phyloP scores from a whole-genome alignment of 2,329 filamentous ascomycete species.

The Triangularia verruculosa region DNA sequence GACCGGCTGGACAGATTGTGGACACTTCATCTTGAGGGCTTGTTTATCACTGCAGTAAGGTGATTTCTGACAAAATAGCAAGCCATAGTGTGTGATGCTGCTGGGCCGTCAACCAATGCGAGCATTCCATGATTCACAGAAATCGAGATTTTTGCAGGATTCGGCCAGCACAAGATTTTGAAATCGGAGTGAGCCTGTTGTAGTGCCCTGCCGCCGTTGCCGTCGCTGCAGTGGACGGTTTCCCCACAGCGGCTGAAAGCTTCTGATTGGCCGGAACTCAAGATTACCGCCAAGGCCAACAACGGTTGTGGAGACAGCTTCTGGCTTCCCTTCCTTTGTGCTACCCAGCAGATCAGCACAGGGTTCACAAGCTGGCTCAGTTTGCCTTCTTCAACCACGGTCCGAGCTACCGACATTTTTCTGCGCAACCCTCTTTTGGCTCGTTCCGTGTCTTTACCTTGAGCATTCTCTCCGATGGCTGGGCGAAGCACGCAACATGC shows the following conservation, averaged over 20 bases:
- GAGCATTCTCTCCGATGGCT: not conserved
- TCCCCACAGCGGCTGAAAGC: not conserved
- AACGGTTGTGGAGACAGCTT: not conserved
- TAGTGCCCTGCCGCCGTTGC: not conserved
- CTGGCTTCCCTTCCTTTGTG: not conserved
- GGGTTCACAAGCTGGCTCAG: not conserved
- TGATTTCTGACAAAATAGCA: not conserved
- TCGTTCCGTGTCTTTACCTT: not conserved
- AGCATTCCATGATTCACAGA: conserved; percentile 22
- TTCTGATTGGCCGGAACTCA: conserved; percentile 1
- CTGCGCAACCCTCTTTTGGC: conserved; percentile 1
- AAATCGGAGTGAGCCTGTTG: conserved; percentile 3
- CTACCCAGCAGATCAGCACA: not conserved
- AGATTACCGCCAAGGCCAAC: not conserved
- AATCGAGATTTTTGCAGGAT: conserved; percentile 7
- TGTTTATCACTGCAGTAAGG: not conserved
- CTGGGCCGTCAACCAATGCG: conserved; percentile 10
- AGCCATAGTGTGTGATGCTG: not conserved
- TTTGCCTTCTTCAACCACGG: conserved; percentile 1
- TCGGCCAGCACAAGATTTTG: not conserved
- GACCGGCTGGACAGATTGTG: not conserved
- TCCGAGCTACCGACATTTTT: conserved; percentile 7
- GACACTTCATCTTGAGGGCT: not conserved
- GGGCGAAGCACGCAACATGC: not conserved
- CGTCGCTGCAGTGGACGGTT: not conserved